Conservation (phyloP, 2,329 filamentous ascomycete species). For the Trichophyton mentagrophytes region DNA sequence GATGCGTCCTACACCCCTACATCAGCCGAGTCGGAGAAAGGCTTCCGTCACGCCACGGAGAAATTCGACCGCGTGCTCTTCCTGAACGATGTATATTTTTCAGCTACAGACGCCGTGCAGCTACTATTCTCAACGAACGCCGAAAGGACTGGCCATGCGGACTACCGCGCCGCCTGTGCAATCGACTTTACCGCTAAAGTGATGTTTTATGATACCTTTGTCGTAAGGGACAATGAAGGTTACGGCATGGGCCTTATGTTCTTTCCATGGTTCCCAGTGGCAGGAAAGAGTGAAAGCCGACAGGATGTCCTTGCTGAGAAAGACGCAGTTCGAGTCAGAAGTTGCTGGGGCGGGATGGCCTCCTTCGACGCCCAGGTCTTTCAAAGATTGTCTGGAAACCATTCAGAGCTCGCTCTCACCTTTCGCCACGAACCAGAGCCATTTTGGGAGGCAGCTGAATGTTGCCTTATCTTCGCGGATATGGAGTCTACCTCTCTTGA, state of each 20-base stretch:
- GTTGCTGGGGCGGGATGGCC: conserved; percentile 11
- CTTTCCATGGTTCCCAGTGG: conserved; percentile 9
- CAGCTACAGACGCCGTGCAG: conserved; percentile 5
- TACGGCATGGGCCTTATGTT: conserved; percentile 10
- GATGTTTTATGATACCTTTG: conserved; percentile 11
- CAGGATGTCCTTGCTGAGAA: conserved; percentile 6
- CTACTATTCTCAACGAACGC: conserved; percentile 10
- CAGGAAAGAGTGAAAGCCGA: conserved; percentile 4
- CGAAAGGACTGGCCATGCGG: conserved; percentile 2
- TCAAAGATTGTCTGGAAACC: not conserved
- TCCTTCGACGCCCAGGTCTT: conserved; percentile 9
- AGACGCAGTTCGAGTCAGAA: conserved; percentile 10
- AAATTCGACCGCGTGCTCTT: conserved; percentile 9
- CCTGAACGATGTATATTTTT: conserved; percentile 10
- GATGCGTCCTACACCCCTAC: conserved; percentile 2
- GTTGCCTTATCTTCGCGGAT: conserved; percentile 10
- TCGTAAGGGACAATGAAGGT: conserved; percentile 8
- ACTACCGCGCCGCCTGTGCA: conserved; percentile 9
- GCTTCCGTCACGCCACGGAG: conserved; percentile 4
- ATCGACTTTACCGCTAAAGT: conserved; percentile 10
- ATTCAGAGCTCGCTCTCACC: not conserved
- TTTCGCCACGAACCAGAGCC: conserved; percentile 7
- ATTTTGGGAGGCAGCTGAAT: conserved; percentile 11
- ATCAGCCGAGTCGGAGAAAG: not conserved
- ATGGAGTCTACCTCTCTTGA: conserved; percentile 2